phyloP scores from a whole-genome alignment of 495 filamentous ascomycete species.

The Cetradonia linearis region DNA sequence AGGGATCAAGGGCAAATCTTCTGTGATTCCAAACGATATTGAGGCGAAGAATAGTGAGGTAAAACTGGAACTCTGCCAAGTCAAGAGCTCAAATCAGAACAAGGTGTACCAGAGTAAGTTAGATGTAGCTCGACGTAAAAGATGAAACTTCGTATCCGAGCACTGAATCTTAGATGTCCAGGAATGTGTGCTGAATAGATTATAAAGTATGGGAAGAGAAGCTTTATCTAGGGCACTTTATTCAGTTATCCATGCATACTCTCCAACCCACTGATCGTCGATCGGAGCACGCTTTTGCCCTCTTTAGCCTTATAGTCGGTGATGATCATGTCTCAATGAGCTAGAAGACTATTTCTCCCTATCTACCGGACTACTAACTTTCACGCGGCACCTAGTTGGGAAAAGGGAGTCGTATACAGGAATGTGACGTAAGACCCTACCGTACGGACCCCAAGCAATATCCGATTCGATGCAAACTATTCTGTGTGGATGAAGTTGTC shows the following conservation, averaged over 20 bases:
- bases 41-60: too few species aligned
- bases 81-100: conserved; percentile 1
- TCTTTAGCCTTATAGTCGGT: neutral
- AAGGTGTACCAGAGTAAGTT: neutral
- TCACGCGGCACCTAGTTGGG: neutral
- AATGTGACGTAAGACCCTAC: too few species aligned
- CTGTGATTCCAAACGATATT: neutral
- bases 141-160: neutral
- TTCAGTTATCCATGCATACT: conserved; percentile 1
- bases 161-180: too few species aligned
- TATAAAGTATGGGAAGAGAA: conserved; percentile 1
- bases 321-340: neutral
- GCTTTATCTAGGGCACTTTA: conserved; percentile 1
- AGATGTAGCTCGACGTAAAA: conserved; percentile 2
- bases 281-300: conserved; percentile 1
- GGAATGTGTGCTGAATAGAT: neutral
- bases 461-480: too few species aligned
- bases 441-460: too few species aligned
- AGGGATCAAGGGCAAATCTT: neutral
- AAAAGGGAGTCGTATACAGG: neutral
- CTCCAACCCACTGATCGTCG: conserved; percentile 1
- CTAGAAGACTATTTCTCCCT: conserved; percentile 2
- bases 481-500: too few species aligned
- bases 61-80: neutral
- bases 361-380: neutral